phyloP scores from a whole-genome alignment of 345 rosid genomes.

The Moringa oleifera region DNA sequence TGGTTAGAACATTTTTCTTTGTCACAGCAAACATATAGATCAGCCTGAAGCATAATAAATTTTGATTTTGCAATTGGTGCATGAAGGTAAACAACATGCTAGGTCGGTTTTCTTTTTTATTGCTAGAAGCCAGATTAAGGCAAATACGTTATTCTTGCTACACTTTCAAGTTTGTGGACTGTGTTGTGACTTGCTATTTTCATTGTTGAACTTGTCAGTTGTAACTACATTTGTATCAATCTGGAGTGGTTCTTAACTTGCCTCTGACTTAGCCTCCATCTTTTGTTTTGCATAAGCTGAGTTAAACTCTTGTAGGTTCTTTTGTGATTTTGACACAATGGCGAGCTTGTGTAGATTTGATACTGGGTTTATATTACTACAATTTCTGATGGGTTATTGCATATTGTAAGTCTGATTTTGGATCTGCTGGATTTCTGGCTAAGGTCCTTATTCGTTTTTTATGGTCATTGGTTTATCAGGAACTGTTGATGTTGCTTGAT shows the following conservation, averaged over 20 bases:
- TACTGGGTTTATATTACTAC: background rate
- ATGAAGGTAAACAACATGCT: no score
- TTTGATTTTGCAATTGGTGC: no score
- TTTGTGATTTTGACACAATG: no score
- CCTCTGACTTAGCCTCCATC: background rate
- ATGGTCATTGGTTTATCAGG: background rate
- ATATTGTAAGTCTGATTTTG: no score
- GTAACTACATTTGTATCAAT: background rate
- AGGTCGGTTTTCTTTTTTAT: no score
- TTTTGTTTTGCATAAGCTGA: no score
- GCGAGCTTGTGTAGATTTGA: background rate
- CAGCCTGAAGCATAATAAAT: no score
- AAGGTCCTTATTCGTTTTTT: background rate
- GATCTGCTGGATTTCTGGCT: background rate
- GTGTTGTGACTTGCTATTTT: no score
- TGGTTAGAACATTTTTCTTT: no score
- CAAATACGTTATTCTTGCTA: background rate
- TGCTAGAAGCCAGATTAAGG: background rate
- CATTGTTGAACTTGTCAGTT: background rate
- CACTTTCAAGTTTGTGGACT: no score
- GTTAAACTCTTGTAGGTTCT: background rate
- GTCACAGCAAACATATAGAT: no score
- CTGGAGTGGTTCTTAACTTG: background rate
- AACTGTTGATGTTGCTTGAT: background rate
- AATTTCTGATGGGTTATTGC: background rate